Percentiles rank a stretch among this genome's conserved stretches.
Conservation (phyloP, 805 yeast species). For the Yarrowia sp. region DNA sequence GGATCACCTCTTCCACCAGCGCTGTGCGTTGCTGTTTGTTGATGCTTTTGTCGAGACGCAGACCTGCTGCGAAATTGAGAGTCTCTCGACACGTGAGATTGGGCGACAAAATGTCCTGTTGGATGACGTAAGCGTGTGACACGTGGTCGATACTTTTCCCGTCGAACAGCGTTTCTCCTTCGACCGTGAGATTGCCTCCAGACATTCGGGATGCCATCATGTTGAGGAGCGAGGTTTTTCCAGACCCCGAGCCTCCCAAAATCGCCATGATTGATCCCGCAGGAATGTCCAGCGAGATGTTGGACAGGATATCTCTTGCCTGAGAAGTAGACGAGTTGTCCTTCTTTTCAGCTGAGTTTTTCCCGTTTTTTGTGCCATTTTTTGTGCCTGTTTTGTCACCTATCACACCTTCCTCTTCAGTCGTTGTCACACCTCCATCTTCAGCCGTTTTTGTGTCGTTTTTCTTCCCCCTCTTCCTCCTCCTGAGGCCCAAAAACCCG, state of each 20-base stretch:
- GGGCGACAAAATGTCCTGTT: constrained; percentile 75
- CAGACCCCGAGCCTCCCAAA: constrained; percentile 88
- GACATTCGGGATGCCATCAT: constrained; percentile 50
- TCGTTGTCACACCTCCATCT: background rate
- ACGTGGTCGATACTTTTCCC: constrained; percentile 38
- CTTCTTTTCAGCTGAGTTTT: background rate
- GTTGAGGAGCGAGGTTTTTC: constrained; percentile 81
- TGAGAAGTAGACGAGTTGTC: background rate
- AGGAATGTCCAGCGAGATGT: constrained; percentile 65
- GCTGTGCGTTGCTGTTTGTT: constrained; percentile 54
- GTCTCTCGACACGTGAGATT: constrained; percentile 77
- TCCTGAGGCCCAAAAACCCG: background rate
- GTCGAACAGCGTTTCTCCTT: constrained; percentile 47
- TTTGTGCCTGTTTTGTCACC: background rate
- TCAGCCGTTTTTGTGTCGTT: constrained; percentile 41
- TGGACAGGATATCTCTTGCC: constrained; percentile 50
- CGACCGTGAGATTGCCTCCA: constrained; percentile 42
- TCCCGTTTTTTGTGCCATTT: background rate
- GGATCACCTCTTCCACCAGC: constrained; percentile 66
- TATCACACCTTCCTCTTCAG: too few species aligned
- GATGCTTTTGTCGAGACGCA: constrained; percentile 62
- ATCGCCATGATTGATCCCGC: constrained; percentile 75
- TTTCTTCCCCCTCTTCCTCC: constrained; percentile 45
- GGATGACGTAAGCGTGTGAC: constrained; percentile 68
- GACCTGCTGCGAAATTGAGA: constrained; percentile 70